Evolutionary conservation across 225 moss, liverwort and hornwort species (phyloP).

Genomic region (Polytrichum commune): DNA sequence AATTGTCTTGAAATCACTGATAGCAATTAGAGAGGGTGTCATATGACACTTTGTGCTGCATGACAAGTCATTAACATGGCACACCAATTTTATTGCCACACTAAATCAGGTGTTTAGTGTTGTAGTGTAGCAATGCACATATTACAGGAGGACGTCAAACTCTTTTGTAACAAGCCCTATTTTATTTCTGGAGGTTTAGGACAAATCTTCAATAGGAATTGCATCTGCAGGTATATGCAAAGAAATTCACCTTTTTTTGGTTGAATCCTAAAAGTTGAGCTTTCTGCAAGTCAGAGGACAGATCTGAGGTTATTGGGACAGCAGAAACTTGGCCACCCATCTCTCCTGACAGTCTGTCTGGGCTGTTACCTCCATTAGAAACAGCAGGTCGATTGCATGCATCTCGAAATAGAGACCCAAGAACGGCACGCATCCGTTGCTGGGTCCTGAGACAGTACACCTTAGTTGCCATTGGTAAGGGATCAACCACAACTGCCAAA

Average conservation of each 20-base stretch:
- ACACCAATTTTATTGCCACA: no score
- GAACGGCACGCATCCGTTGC: slow-evolving; percentile 93
- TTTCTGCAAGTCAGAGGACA: slow-evolving; percentile 59
- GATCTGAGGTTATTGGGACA: slow-evolving; percentile 56
- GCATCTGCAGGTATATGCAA: not conserved
- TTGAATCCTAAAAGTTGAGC: slow-evolving; percentile 59
- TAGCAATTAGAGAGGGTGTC: no score
- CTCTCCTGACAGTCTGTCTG: slow-evolving; percentile 66
- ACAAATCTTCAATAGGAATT: not conserved
- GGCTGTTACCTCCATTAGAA: slow-evolving; percentile 48
- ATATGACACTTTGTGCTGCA: no score
- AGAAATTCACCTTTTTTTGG: slow-evolving; percentile 55
- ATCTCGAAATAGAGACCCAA: slow-evolving; percentile 88
- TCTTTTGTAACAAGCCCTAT: not conserved
- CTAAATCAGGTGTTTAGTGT: no score
- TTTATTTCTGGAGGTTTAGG: not conserved
- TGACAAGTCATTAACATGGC: no score
- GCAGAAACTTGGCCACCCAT: slow-evolving; percentile 55
- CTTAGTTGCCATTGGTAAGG: slow-evolving; percentile 96
- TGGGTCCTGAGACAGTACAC: slow-evolving; percentile 89
- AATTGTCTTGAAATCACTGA: no score
- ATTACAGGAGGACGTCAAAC: no score
- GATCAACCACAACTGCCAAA: slow-evolving; percentile 77
- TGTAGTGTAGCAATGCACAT: no score
- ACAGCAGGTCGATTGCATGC: slow-evolving; percentile 69